These are phyloP conservation scores for Royoungia palumana DNA, from an alignment of 768 basidiomycete species.

Conservation along the genomic window DNA sequence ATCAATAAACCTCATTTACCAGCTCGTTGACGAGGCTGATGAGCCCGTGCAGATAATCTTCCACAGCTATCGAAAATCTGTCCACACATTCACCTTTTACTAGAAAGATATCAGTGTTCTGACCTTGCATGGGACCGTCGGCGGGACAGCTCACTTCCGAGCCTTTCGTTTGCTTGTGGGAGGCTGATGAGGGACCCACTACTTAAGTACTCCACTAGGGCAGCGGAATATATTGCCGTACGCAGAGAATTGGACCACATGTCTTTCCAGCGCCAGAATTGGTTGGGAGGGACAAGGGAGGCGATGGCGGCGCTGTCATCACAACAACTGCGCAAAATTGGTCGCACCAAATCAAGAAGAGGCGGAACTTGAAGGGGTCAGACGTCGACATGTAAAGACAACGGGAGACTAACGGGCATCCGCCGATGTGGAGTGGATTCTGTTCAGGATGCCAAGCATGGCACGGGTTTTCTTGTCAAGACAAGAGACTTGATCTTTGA, in stretches of 20 bases:
- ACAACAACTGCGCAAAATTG: constrained; percentile 53
- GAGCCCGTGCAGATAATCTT: constrained; percentile 81
- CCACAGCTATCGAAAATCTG: constrained; percentile 57
- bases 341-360: constrained; percentile 55
- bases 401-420: constrained; percentile 47
- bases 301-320: constrained; percentile 52
- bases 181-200: constrained; percentile 58
- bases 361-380: constrained; percentile 47
- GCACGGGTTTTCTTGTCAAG: constrained; percentile 72
- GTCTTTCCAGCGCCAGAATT: constrained; percentile 84
- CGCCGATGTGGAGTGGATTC: constrained; percentile 70
- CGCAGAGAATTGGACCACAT: constrained; percentile 75
- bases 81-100: constrained; percentile 71
- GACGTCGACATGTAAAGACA: constrained; percentile 8
- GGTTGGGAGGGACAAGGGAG: constrained; percentile 58
- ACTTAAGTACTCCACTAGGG: constrained; percentile 63
- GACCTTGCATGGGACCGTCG: constrained; percentile 1
- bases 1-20: constrained; percentile 39
- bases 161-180: constrained; percentile 44
- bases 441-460: constrained; percentile 74
- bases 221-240: constrained; percentile 61
- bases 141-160: constrained; percentile 58
- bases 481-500: constrained; percentile 70
- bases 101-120: constrained; percentile 26
- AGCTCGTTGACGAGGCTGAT: constrained; percentile 79